phyloP scores from a whole-genome alignment of 768 basidiomycete species.

The Tylopilus sp. region DNA sequence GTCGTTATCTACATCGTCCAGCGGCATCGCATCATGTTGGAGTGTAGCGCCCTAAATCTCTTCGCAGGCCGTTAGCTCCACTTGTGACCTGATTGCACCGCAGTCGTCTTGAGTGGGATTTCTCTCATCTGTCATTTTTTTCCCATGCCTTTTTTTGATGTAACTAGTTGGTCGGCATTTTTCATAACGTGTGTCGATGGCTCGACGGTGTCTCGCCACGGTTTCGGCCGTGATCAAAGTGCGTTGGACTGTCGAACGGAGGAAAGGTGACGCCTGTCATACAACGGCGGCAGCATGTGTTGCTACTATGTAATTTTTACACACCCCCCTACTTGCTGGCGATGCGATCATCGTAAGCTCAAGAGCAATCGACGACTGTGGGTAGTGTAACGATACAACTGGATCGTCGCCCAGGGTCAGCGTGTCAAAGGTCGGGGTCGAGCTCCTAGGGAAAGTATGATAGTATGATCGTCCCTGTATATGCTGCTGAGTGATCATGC shows the following conservation, averaged over 20 bases:
- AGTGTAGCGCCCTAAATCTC: constrained; percentile 24
- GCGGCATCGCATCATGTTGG: constrained; percentile 22
- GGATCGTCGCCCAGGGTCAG: no score
- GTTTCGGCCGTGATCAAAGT: not conserved
- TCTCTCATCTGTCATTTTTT: not conserved
- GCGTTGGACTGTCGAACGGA: not conserved
- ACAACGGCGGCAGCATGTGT: no score
- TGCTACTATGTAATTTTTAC: no score
- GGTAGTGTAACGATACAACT: no score
- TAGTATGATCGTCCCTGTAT: no score
- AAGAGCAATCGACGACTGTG: no score
- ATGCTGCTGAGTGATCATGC: no score
- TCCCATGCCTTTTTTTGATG: not conserved
- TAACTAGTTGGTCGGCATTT: not conserved
- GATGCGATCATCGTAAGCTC: no score
- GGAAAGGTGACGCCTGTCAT: no score
- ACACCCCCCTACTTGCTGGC: no score
- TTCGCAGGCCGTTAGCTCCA: constrained; percentile 20
- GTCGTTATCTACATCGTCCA: constrained; percentile 28
- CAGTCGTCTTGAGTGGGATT: not conserved
- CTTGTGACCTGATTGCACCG: not conserved
- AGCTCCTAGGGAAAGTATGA: no score
- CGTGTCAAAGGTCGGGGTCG: no score
- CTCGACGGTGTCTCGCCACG: not conserved
- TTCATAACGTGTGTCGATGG: not conserved